Evolutionary conservation across 2,329 filamentous ascomycete species (phyloP).

Genomic region (Hymenotorrendiella dingleyae): DNA sequence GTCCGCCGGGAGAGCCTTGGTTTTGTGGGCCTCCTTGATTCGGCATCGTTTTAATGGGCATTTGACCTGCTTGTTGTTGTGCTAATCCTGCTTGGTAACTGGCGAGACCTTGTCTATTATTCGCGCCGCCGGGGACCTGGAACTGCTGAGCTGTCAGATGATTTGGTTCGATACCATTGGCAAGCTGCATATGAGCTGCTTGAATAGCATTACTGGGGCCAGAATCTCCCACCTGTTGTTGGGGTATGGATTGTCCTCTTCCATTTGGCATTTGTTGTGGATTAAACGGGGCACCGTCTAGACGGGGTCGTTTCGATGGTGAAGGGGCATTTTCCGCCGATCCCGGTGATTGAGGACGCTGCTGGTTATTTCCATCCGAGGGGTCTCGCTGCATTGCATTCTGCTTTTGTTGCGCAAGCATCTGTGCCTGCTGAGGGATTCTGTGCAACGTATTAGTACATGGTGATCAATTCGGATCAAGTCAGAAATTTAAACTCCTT

Average conservation of each 20-base stretch:
- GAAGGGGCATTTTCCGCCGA: constrained; percentile 85
- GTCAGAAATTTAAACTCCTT: constrained; percentile 32
- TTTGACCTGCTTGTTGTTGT: constrained; percentile 65
- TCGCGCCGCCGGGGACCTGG: constrained; percentile 46
- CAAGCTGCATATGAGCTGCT: constrained; percentile 55
- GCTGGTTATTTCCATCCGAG: constrained; percentile 73
- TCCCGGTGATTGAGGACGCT: constrained; percentile 71
- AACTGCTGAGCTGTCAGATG: constrained; percentile 72
- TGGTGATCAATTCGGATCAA: neutral
- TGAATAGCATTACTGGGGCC: constrained; percentile 41
- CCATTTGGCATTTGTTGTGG: constrained; percentile 68
- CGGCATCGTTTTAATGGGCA: constrained; percentile 74
- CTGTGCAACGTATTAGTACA: constrained; percentile 11
- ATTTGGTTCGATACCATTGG: constrained; percentile 70
- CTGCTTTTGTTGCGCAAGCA: constrained; percentile 65
- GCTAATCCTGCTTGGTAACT: constrained; percentile 81
- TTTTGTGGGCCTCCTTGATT: constrained; percentile 64
- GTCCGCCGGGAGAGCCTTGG: constrained; percentile 72
- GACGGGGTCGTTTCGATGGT: constrained; percentile 80
- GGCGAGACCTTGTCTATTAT: constrained; percentile 47
- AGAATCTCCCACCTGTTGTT: constrained; percentile 58
- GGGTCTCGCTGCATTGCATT: constrained; percentile 86
- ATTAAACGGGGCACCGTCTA: constrained; percentile 68
- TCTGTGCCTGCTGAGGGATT: constrained; percentile 51
- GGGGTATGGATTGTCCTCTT: constrained; percentile 50